phyloP scores from a whole-genome alignment of 2,329 filamentous ascomycete species.

The Tolypocladium guangdongense region DNA sequence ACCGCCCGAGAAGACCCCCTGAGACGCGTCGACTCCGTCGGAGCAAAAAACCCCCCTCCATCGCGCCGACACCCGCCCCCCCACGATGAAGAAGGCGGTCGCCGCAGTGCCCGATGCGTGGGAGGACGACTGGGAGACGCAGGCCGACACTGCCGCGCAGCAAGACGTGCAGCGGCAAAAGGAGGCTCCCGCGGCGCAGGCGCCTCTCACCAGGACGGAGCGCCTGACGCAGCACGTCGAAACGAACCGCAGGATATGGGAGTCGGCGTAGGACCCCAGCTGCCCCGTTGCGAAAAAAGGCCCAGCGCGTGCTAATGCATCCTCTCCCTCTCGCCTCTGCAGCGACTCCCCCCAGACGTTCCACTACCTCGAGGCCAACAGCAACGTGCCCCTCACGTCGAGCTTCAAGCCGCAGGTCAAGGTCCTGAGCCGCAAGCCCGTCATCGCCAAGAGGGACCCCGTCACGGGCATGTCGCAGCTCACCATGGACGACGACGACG shows the following conservation, averaged over 20 bases:
- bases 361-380: slow-evolving; percentile 61
- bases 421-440: slow-evolving; percentile 73
- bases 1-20: background rate
- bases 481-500: slow-evolving; percentile 37
- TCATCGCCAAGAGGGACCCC: slow-evolving; percentile 47
- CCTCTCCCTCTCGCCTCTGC: slow-evolving; percentile 1
- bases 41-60: background rate
- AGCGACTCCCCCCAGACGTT: slow-evolving; percentile 67
- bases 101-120: slow-evolving; percentile 63
- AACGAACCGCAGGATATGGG: slow-evolving; percentile 77
- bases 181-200: slow-evolving; percentile 20
- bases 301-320: slow-evolving; percentile 1
- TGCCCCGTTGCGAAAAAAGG: background rate
- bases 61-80: background rate
- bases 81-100: slow-evolving; percentile 33
- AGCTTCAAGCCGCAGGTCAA: slow-evolving; percentile 76
- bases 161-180: slow-evolving; percentile 22
- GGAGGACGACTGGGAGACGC: slow-evolving; percentile 81
- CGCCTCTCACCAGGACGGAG: slow-evolving; percentile 58
- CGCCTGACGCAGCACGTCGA: slow-evolving; percentile 71
- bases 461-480: slow-evolving; percentile 35
- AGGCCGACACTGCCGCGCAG: slow-evolving; percentile 50
- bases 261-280: slow-evolving; percentile 57
- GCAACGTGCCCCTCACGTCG: slow-evolving; percentile 46
- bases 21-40: background rate